Evolutionary conservation across 345 rosid species (phyloP).

Genomic region (Eucalyptus curtisii): DNA sequence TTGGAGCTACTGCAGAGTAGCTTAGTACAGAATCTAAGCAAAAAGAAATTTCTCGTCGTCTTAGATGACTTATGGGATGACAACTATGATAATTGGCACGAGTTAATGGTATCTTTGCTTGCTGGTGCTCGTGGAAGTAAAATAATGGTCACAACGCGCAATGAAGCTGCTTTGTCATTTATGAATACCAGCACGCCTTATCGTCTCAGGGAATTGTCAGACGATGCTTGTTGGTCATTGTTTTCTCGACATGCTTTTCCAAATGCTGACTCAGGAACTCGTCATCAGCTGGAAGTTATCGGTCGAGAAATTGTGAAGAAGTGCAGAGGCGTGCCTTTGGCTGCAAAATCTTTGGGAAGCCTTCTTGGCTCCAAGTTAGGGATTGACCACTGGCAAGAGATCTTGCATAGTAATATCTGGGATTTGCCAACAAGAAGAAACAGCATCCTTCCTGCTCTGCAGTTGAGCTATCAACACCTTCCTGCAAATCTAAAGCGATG

Average conservation of each 20-base stretch:
- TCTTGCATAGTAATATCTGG: slow-evolving; percentile 1
- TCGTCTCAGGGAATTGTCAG: not conserved
- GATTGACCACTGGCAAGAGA: not conserved
- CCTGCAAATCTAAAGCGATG: slow-evolving; percentile 8
- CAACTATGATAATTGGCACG: not conserved
- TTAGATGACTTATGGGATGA: slow-evolving; percentile 37
- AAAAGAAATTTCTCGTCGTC: slow-evolving; percentile 23
- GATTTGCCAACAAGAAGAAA: not conserved
- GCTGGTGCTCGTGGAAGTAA: not conserved
- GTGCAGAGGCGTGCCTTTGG: slow-evolving; percentile 6
- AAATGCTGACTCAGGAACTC: not conserved
- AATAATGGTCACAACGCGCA: slow-evolving; percentile 2
- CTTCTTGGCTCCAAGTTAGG: not conserved
- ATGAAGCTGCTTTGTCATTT: not conserved
- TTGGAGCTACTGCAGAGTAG: not conserved
- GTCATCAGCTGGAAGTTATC: not conserved
- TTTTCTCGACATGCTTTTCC: not conserved
- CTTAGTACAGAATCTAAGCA: not conserved
- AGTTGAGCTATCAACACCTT: slow-evolving; percentile 7
- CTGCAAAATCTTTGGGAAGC: slow-evolving; percentile 2
- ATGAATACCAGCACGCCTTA: not conserved
- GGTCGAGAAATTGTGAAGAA: not conserved
- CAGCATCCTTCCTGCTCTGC: not conserved
- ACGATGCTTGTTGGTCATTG: not conserved
- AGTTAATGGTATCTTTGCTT: not conserved